A percentile compares a stretch with the other conserved stretches of the same genome.
Evolutionary conservation across 495 filamentous ascomycete species (phyloP).

Genomic region (Penicillium flavigenum): DNA sequence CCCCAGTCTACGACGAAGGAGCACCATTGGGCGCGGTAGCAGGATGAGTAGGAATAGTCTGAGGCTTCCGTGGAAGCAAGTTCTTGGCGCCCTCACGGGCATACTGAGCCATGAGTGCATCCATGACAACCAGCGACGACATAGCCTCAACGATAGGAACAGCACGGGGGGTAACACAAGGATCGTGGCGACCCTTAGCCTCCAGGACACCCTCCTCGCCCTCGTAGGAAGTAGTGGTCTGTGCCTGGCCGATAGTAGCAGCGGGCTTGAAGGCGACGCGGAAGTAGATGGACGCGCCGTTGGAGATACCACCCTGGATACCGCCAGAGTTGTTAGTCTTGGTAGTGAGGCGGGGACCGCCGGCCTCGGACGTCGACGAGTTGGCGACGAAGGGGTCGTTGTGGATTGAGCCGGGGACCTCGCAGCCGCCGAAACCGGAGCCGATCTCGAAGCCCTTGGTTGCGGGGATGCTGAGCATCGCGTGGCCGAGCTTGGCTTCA

Average conservation of each 20-base stretch:
- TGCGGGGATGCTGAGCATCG: slow-evolving; percentile 95
- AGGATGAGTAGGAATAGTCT: slow-evolving; percentile 39
- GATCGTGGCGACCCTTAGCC: slow-evolving; percentile 95
- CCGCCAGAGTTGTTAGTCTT: slow-evolving; percentile 96
- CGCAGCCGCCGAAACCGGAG: slow-evolving; percentile 86
- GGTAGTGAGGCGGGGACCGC: slow-evolving; percentile 64
- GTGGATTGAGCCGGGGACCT: slow-evolving; percentile 85
- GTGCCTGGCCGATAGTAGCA: slow-evolving; percentile 91
- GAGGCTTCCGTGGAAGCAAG: slow-evolving; percentile 41
- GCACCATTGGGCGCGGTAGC: slow-evolving; percentile 28
- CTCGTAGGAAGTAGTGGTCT: slow-evolving; percentile 79
- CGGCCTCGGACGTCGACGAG: slow-evolving; percentile 34
- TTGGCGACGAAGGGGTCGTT: slow-evolving; percentile 85
- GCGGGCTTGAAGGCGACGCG: slow-evolving; percentile 93
- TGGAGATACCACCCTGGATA: slow-evolving; percentile 95
- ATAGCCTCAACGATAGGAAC: slow-evolving; percentile 97
- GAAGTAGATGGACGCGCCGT: slow-evolving; percentile 95
- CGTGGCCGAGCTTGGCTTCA: slow-evolving; percentile 89
- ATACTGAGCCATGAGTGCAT: slow-evolving; percentile 86
- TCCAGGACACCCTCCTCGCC: slow-evolving; percentile 74
- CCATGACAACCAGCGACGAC: slow-evolving; percentile 88
- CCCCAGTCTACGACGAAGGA: slow-evolving; percentile 8
- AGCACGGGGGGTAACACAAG: slow-evolving; percentile 90
- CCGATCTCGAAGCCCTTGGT: slow-evolving; percentile 98
- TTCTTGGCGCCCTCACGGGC: slow-evolving; percentile 55